Conservation (phyloP, 352 stramenopile genomes). For the Phytophthora sp. region DNA sequence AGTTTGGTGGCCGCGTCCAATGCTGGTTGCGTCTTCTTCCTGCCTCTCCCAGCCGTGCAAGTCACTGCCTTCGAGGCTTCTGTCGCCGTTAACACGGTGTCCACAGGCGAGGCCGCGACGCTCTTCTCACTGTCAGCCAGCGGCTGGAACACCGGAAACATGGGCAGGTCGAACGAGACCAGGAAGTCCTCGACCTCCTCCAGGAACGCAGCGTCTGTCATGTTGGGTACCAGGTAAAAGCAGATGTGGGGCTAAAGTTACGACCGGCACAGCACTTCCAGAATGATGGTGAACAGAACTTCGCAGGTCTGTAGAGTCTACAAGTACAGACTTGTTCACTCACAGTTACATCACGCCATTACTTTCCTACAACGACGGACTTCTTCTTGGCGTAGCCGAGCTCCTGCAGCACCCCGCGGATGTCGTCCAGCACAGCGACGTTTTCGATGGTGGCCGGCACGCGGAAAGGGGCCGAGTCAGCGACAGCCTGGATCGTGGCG, state of each 20-base stretch:
- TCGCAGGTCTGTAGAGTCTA: too few species aligned
- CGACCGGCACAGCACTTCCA: too few species aligned
- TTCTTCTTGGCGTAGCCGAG: slow-evolving; percentile 56
- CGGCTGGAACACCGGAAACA: slow-evolving; percentile 7
- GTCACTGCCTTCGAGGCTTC: not conserved
- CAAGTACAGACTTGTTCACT: too few species aligned
- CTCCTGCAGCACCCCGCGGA: slow-evolving; percentile 35
- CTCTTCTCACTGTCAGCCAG: not conserved
- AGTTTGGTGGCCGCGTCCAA: slow-evolving; percentile 9
- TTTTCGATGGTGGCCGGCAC: slow-evolving; percentile 66
- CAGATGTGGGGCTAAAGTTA: slow-evolving; percentile 1
- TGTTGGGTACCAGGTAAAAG: slow-evolving; percentile 2
- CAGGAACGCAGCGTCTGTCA: slow-evolving; percentile 11
- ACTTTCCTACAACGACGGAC: slow-evolving; percentile 33
- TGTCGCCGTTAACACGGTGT: not conserved
- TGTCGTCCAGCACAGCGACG: slow-evolving; percentile 44
- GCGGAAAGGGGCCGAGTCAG: slow-evolving; percentile 43
- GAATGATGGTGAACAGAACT: slow-evolving; percentile 22
- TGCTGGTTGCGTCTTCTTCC: slow-evolving; percentile 1
- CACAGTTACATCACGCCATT: slow-evolving; percentile 12
- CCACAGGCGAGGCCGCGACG: not conserved
- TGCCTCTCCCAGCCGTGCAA: not conserved
- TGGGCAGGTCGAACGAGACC: slow-evolving; percentile 23
- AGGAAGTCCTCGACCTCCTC: slow-evolving; percentile 25
- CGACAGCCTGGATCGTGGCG: slow-evolving; percentile 59